phyloP scores from a whole-genome alignment of 352 stramenopile species.

The Pythium oligandrum region DNA sequence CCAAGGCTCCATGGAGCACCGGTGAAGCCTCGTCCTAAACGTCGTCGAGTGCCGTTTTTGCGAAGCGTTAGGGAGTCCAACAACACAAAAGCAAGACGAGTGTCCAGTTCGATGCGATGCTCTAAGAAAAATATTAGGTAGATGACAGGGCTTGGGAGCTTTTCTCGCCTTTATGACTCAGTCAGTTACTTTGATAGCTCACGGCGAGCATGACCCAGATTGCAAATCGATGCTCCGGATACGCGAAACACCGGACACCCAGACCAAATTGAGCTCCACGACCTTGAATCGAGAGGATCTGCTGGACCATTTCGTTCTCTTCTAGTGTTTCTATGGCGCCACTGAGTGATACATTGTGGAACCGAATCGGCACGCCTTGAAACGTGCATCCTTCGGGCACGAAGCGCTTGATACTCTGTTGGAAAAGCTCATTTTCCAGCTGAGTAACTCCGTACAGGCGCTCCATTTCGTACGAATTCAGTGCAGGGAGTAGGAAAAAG shows the following conservation, averaged over 20 bases:
- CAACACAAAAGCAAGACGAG: background rate
- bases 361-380: slow-evolving; percentile 75
- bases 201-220: slow-evolving; percentile 85
- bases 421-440: slow-evolving; percentile 80
- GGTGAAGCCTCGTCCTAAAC: slow-evolving; percentile 14
- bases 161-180: too few species aligned
- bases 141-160: too few species aligned
- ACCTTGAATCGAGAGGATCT: slow-evolving; percentile 63
- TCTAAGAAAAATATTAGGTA: too few species aligned
- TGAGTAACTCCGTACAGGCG: slow-evolving; percentile 55
- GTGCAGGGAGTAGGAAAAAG: slow-evolving; percentile 78
- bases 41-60: background rate
- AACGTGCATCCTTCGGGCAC: slow-evolving; percentile 82
- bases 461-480: slow-evolving; percentile 86
- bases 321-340: slow-evolving; percentile 42
- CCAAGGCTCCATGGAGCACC: slow-evolving; percentile 40
- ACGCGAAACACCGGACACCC: slow-evolving; percentile 71
- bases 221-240: slow-evolving; percentile 60
- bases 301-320: slow-evolving; percentile 35
- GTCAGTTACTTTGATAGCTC: slow-evolving; percentile 29
- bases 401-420: slow-evolving; percentile 71
- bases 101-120: too few species aligned
- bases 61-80: background rate
- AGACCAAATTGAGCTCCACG: slow-evolving; percentile 64
- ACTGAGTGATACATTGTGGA: slow-evolving; percentile 26